phyloP scores from a whole-genome alignment of 192 early-diverging fungal genomes.

The Backusella australiensis region DNA sequence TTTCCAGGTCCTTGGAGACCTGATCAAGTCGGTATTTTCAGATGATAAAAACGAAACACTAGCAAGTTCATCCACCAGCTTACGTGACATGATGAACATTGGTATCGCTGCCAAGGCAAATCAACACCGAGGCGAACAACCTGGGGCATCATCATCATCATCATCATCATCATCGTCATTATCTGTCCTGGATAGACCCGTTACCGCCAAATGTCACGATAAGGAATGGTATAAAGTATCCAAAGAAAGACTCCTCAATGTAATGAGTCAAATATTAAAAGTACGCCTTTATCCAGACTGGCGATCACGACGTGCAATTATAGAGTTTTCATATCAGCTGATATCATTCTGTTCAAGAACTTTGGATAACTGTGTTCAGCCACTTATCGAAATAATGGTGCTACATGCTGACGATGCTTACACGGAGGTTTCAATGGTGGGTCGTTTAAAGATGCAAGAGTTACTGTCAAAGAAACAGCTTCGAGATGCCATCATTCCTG shows the following conservation, averaged over 20 bases:
- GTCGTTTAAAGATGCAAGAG: slow-evolving; percentile 14
- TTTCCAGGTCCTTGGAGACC: slow-evolving; percentile 27
- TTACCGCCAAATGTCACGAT: neutral
- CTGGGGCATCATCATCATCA: neutral
- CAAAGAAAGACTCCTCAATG: slow-evolving; percentile 21
- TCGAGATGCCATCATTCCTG: slow-evolving; percentile 22
- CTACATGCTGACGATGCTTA: slow-evolving; percentile 37
- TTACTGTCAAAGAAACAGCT: slow-evolving; percentile 9
- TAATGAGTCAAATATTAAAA: slow-evolving; percentile 29
- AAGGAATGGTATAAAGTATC: slow-evolving; percentile 30
- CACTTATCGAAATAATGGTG: slow-evolving; percentile 38
- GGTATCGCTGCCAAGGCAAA: neutral
- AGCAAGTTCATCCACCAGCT: neutral
- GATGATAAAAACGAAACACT: slow-evolving; percentile 26
- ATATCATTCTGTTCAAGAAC: slow-evolving; percentile 31
- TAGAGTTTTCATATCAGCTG: slow-evolving; percentile 32
- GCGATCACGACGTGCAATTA: slow-evolving; percentile 33
- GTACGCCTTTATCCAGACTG: slow-evolving; percentile 35
- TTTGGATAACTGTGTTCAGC: slow-evolving; percentile 28
- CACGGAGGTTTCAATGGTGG: slow-evolving; percentile 24
- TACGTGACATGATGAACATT: neutral
- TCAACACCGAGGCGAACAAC: neutral
- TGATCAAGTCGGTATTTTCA: slow-evolving; percentile 27
- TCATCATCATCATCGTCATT: too few species aligned
- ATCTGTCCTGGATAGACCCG: neutral